These are phyloP conservation scores for Macaranga tanarius DNA, from an alignment of 441 rosid genomes.

Conservation along the genomic window DNA sequence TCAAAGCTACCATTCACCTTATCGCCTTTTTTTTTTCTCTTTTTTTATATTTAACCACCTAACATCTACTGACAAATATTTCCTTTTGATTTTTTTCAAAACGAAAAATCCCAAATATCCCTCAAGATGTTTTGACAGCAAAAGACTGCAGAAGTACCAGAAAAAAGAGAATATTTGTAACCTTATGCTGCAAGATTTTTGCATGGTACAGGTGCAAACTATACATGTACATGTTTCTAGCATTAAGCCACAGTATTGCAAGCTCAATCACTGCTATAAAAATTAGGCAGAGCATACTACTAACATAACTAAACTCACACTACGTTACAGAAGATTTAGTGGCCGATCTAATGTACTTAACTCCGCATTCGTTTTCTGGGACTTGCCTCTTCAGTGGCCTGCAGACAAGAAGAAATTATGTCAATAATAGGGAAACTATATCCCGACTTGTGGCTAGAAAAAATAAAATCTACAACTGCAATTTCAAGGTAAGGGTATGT, in stretches of 20 bases:
- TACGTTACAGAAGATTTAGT: constrained; percentile 43
- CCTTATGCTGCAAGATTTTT: constrained; percentile 31
- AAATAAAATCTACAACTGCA: not conserved
- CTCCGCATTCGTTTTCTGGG: constrained; percentile 70
- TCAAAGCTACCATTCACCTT: not conserved
- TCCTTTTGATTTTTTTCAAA: not conserved
- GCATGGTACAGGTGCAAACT: constrained; percentile 49
- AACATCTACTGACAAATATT: not conserved
- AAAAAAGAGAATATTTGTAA: constrained; percentile 23
- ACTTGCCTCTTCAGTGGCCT: constrained; percentile 78
- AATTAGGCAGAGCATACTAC: constrained; percentile 33
- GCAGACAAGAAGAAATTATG: constrained; percentile 30
- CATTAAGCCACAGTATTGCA: constrained; percentile 28
- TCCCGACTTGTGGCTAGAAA: not conserved
- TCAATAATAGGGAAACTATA: not conserved
- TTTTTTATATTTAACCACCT: not conserved
- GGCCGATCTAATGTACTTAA: constrained; percentile 40
- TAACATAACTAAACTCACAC: constrained; percentile 31
- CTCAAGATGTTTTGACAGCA: constrained; percentile 17
- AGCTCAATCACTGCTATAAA: constrained; percentile 32
- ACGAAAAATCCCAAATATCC: not conserved
- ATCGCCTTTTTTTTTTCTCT: not conserved
- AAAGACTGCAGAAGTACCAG: constrained; percentile 5
- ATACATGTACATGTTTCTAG: constrained; percentile 48
- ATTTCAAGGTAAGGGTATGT: not conserved